Evolutionary conservation across 345 rosid species (phyloP), one percentile per base, ranked within the genome.

Genomic region (Dimocarpus longan): DNA sequence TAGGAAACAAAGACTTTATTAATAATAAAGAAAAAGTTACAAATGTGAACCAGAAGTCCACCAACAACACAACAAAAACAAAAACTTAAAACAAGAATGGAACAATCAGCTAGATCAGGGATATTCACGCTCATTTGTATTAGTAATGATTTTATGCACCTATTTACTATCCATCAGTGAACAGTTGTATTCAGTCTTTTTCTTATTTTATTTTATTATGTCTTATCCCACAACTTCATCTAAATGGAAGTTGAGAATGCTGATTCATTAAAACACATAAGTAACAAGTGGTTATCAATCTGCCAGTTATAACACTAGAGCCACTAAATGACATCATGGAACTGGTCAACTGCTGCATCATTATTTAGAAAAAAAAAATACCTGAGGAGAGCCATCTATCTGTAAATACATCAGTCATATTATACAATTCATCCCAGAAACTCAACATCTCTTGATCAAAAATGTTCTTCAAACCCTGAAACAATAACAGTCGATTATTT

Each of bases 301-400:
- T 68, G 40, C 66, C 82, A 70, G 50, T 59, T 22, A 62, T 63
- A 80, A 76, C 52, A 9, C 19, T 10, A 48, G 19, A 73, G 46
- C 44, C 6, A 67, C 18, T 2, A 80, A 64, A 74, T 37, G 28
- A 69, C 69, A 81, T 19, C 22, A 83, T 10, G n/a, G 66, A 76
- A 74, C 60, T 69, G 19, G 26, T 54, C 37, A 2, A 57, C n/a
- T 66, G 64, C 42, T 3, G 70, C 44, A 68, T 63, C 24, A 68
- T 28, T 8, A 22, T 22, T 2, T 24, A 19, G 16, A 40, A 68
- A 46, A 69, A 63, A 46, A 73, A 42, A 48, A 57, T 84, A 91
- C 98, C 98, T 0, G 98, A 91, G 40, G 98, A 93, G 37, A 93
- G 89, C 98, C 97, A 95, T 76, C 76, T 80, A 66, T 91, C 97